Evolutionary conservation across 1,284 basidiomycete species (phyloP).

Genomic region (Melampsora larici-populina): DNA sequence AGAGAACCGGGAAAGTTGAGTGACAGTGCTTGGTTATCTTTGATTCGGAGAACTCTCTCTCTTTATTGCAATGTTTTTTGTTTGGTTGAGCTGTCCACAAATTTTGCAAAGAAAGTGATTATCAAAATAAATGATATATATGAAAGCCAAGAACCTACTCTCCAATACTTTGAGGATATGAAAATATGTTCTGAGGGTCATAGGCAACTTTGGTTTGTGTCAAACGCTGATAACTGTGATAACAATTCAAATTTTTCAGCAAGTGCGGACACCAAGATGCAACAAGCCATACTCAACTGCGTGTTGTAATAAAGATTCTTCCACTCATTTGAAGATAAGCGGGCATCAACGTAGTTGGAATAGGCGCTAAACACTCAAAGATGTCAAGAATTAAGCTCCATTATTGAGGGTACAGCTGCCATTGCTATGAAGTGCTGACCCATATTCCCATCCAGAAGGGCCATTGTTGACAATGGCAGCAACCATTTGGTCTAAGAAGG

Average conservation of each 20-base stretch:
- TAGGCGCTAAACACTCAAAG: constrained; percentile 14
- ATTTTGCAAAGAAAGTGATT: no score
- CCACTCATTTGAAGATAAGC: constrained; percentile 27
- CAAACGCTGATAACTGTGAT: constrained; percentile 19
- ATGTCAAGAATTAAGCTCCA: background rate
- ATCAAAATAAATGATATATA: no score
- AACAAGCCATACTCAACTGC: constrained; percentile 12
- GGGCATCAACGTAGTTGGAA: constrained; percentile 39
- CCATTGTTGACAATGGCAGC: constrained; percentile 14
- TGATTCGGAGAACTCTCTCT: no score
- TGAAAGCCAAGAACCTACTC: no score
- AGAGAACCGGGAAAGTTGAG: no score
- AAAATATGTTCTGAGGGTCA: constrained; percentile 29
- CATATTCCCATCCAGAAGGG: constrained; percentile 19
- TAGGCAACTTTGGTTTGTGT: constrained; percentile 12
- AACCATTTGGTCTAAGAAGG: constrained; percentile 26
- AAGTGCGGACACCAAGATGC: background rate
- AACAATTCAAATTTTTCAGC: background rate
- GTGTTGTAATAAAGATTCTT: constrained; percentile 21
- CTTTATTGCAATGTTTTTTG: no score
- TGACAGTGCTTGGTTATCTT: no score
- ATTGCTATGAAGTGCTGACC: background rate
- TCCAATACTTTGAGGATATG: constrained; percentile 17
- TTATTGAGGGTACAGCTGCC: background rate
- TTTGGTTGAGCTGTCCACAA: no score